Evolutionary conservation across 2,329 filamentous ascomycete genomes (phyloP).

Genomic region (Aphanoascus verrucosus): DNA sequence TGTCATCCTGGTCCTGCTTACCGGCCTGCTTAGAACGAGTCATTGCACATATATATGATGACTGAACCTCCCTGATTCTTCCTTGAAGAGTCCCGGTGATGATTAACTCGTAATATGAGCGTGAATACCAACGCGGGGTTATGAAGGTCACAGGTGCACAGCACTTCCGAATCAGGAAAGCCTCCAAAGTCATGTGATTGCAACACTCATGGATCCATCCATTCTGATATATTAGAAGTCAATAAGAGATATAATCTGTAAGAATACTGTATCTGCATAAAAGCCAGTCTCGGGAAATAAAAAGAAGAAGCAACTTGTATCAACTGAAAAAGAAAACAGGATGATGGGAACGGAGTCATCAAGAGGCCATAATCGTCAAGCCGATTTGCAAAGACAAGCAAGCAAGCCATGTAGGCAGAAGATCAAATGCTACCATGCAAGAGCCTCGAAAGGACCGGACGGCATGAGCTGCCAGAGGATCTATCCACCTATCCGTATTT

Average conservation of each 20-base stretch:
- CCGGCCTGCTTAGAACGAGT: constrained; percentile 2
- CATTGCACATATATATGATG: not conserved
- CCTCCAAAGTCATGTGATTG: not conserved
- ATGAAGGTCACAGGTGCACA: not conserved
- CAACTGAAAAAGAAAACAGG: not conserved
- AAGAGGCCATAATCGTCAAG: not conserved
- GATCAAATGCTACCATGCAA: not conserved
- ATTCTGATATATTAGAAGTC: not conserved
- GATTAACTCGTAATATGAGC: no score
- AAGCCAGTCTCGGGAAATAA: not conserved
- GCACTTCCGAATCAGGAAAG: not conserved
- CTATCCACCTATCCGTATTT: not conserved
- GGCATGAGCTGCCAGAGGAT: not conserved
- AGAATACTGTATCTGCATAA: not conserved
- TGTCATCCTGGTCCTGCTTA: not conserved
- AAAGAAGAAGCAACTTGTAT: not conserved
- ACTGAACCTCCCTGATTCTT: not conserved
- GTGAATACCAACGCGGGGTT: not conserved
- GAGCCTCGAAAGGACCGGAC: not conserved
- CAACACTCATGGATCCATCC: not conserved
- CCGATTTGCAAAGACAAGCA: not conserved
- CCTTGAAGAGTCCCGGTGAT: not conserved
- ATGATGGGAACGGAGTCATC: not conserved
- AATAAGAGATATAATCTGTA: not conserved
- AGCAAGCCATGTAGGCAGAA: not conserved